Base-by-base conservation (phyloP, 1,139 yeast species). In the Zygotorulaspora mrakii region DNA sequence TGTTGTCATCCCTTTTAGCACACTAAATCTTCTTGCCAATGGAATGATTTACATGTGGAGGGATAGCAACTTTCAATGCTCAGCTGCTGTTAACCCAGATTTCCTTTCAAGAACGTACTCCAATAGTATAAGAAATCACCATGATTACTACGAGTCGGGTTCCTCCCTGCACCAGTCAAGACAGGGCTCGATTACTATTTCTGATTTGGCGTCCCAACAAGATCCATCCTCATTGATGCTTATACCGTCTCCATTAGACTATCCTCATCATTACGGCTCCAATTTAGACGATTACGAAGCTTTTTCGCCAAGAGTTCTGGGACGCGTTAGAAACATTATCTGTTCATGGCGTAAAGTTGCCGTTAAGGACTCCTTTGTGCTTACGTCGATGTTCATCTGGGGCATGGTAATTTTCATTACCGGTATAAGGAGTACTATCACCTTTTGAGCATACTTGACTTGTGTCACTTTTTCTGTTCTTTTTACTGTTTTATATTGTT, bases 1-100 rank as follows among this genome's bases (percentile, higher is more conserved):
- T 10, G 46, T 57, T 1, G 46, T 59, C 13, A 14, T 52, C 6
- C 62, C 64, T 13, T 55, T 55, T 24, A 47, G 52, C 2, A 11
- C 40, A 1, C 11, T 49, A 5, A 51, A 57, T 43, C 52, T 54
- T 23, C 2, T 49, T 3, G 39, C 46, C n/a, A 51, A 52, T 40
- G 36, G 50, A 2, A 30, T 48, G 17, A 41, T 53, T 5, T 55
- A 45, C 35, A 45, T 49, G 21, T 56, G 58, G 53, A 50, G 46
- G n/a, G 57, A 56, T 33, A 39, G 45, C 17, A 46, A 46, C 8
- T 45, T 40, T 17, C 40, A 44, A 42, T 35, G 33, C 20, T 31
- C 34, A 39, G 32, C 33, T 26, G 25, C 43, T 5, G 23, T 37
- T 12, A 36, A 27, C 16, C 21, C 33, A 3, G 26, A 28, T 28